These are phyloP conservation scores for Candida gigantensis DNA, from an alignment of 1,139 yeast genomes.

Conservation along the genomic window DNA sequence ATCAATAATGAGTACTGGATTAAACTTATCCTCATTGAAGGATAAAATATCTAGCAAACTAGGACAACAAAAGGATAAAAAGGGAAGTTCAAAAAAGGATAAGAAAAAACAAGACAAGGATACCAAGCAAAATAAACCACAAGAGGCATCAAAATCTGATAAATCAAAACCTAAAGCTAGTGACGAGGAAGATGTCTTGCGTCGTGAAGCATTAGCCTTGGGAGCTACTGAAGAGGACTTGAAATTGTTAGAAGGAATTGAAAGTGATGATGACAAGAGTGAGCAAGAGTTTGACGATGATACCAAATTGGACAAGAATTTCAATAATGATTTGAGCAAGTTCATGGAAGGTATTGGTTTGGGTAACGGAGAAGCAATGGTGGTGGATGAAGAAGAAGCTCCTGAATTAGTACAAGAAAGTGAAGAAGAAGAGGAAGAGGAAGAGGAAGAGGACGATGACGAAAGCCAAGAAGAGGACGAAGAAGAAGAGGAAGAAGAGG, in stretches of 20 bases:
- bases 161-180: too few relatives aligned
- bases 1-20: constrained; percentile 20
- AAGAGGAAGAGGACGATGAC: constrained; percentile 27
- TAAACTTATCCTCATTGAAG: constrained; percentile 54
- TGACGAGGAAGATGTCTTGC: constrained; percentile 43
- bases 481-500: constrained; percentile 21
- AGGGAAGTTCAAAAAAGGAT: constrained; percentile 14
- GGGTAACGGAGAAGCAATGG: constrained; percentile 38
- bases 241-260: constrained; percentile 49
- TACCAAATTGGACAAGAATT: constrained; percentile 42
- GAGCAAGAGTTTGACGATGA: constrained; percentile 61
- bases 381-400: constrained; percentile 33
- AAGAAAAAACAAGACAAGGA: constrained; percentile 15
- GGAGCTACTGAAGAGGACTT: constrained; percentile 75
- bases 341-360: constrained; percentile 75
- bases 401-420: constrained; percentile 29
- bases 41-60: constrained; percentile 56
- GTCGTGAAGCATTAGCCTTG: constrained; percentile 66
- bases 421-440: constrained; percentile 27
- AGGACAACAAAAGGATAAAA: constrained; percentile 21
- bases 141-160: too few relatives aligned
- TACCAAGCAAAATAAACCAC: constrained; percentile 3
- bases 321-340: constrained; percentile 58
- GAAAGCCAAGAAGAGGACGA: constrained; percentile 22
- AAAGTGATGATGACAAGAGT: constrained; percentile 51